Evolutionary conservation across 495 filamentous ascomycete genomes (phyloP).

Genomic region (Usnea hakonensis): DNA sequence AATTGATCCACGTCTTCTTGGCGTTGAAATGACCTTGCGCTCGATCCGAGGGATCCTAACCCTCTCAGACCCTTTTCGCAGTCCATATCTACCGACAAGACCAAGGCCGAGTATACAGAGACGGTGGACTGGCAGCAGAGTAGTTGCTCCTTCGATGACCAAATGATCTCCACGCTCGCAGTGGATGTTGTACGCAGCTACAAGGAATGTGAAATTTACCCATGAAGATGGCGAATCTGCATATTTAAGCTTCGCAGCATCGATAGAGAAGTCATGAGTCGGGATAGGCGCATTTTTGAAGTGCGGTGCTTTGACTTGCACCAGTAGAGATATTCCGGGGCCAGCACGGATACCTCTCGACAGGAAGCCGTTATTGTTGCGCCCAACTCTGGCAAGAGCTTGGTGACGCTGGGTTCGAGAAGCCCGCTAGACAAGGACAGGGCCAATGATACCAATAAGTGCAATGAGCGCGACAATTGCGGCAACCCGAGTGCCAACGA

Average conservation of each 20-base stretch:
- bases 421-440: conserved; percentile 7
- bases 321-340: not conserved
- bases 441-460: conserved; percentile 7
- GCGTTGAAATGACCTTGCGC: too few species aligned
- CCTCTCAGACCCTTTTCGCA: too few species aligned
- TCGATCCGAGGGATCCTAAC: too few species aligned
- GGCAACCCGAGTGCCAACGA: conserved; percentile 5
- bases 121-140: not conserved
- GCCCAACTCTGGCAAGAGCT: not conserved
- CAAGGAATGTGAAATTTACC: not conserved
- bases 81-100: conserved; percentile 1
- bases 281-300: not conserved
- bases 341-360: conserved; percentile 1
- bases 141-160: not conserved
- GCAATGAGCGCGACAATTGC: conserved; percentile 1
- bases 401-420: not conserved
- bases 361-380: conserved; percentile 1
- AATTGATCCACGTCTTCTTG: too few species aligned
- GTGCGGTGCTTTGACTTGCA: not conserved
- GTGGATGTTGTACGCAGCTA: not conserved
- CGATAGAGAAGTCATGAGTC: not conserved
- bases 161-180: not conserved
- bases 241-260: not conserved
- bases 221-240: not conserved
- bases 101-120: not conserved